Evolutionary conservation across 495 filamentous ascomycete genomes (phyloP).

Genomic region (Xylaria scruposa): DNA sequence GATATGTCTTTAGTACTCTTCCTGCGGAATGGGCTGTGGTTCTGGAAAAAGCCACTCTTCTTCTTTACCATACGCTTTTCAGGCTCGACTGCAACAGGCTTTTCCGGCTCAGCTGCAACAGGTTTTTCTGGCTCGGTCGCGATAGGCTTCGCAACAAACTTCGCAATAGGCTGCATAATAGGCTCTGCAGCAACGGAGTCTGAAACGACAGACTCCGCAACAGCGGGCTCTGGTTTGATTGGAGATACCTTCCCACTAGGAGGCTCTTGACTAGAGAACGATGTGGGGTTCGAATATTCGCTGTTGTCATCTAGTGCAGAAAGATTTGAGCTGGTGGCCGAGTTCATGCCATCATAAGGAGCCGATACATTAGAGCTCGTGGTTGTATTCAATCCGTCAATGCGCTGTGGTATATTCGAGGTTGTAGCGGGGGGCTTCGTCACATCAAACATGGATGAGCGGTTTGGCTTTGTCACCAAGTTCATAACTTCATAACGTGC

Average conservation of each 20-base stretch:
- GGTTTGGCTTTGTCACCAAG: not conserved
- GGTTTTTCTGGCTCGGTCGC: not conserved
- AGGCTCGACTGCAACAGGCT: slow-evolving; percentile 48
- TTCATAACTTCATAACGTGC: not conserved
- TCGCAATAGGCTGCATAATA: not conserved
- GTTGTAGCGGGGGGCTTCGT: slow-evolving; percentile 6
- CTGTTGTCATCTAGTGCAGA: slow-evolving; percentile 83
- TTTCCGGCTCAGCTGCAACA: slow-evolving; percentile 36
- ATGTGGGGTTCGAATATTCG: slow-evolving; percentile 89
- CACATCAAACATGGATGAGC: not conserved
- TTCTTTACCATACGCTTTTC: slow-evolving; percentile 77
- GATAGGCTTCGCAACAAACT: not conserved
- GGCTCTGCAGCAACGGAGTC: not conserved
- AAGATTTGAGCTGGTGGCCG: slow-evolving; percentile 80
- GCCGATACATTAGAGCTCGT: slow-evolving; percentile 10
- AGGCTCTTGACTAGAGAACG: slow-evolving; percentile 83
- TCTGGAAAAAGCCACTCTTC: slow-evolving; percentile 92
- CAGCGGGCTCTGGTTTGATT: slow-evolving; percentile 2
- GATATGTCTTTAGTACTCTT: slow-evolving; percentile 87
- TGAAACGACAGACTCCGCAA: slow-evolving; percentile 41
- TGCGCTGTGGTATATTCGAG: slow-evolving; percentile 14
- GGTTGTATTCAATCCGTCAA: slow-evolving; percentile 17
- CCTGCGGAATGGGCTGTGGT: slow-evolving; percentile 90
- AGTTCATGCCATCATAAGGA: slow-evolving; percentile 50
- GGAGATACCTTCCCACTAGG: slow-evolving; percentile 71